Evolutionary conservation across 2,329 filamentous ascomycete species (phyloP).

Genomic region (Cercospora sojina): DNA sequence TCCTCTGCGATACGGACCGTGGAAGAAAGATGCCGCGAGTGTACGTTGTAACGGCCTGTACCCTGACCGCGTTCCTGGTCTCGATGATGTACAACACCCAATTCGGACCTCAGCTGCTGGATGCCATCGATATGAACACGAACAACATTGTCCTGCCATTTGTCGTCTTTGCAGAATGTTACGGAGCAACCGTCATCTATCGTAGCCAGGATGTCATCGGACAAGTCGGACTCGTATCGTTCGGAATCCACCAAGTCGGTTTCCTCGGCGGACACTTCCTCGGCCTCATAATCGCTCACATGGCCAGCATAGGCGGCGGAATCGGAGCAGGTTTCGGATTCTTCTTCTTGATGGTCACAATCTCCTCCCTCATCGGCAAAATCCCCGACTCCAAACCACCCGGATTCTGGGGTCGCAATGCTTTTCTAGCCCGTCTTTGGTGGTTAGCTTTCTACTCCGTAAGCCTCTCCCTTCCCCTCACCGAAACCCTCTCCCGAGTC

Average conservation of each 20-base stretch:
- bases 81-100: constrained; percentile 58
- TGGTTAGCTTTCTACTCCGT: constrained; percentile 59
- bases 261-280: constrained; percentile 56
- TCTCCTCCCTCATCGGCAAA: constrained; percentile 31
- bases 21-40: constrained; percentile 5
- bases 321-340: constrained; percentile 55
- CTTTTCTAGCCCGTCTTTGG: constrained; percentile 46
- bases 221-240: constrained; percentile 47
- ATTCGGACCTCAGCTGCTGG: constrained; percentile 57
- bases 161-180: constrained; percentile 55
- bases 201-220: constrained; percentile 51
- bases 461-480: constrained; percentile 34
- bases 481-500: background rate
- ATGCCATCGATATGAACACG: constrained; percentile 57
- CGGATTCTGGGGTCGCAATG: constrained; percentile 4
- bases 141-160: constrained; percentile 57
- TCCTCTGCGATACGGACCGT: constrained; percentile 13
- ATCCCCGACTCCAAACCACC: constrained; percentile 14
- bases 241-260: constrained; percentile 50
- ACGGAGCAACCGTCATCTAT: constrained; percentile 55
- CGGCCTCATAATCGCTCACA: constrained; percentile 53
- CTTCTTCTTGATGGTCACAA: constrained; percentile 45
- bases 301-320: constrained; percentile 25
- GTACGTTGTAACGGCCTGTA: constrained; percentile 43
- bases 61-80: constrained; percentile 53